phyloP scores from a whole-genome alignment of 805 yeast species.

The Saturnispora hagleri region DNA sequence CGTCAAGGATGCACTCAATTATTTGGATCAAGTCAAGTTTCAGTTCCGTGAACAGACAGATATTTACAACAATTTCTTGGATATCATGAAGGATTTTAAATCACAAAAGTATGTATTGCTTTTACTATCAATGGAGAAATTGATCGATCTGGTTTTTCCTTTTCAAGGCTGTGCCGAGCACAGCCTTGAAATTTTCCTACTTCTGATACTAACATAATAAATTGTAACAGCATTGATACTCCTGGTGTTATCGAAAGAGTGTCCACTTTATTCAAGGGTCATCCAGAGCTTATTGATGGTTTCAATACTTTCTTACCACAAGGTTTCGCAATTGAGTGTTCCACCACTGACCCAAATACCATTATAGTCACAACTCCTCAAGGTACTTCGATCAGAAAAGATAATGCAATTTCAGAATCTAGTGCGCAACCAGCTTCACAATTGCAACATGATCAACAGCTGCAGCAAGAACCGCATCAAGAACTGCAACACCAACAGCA shows the following conservation, averaged over 20 bases:
- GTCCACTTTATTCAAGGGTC: slow-evolving; percentile 82
- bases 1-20: slow-evolving; percentile 92
- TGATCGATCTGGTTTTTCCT: background rate
- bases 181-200: background rate
- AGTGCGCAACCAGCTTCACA: slow-evolving; percentile 17
- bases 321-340: slow-evolving; percentile 90
- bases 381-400: slow-evolving; percentile 75
- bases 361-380: slow-evolving; percentile 92
- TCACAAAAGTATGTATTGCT: slow-evolving; percentile 56
- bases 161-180: slow-evolving; percentile 1
- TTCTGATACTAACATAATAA: slow-evolving; percentile 16
- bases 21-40: slow-evolving; percentile 89
- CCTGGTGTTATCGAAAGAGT: slow-evolving; percentile 98
- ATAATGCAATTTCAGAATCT: slow-evolving; percentile 27
- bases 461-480: background rate
- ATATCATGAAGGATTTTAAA: slow-evolving; percentile 98
- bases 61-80: slow-evolving; percentile 91
- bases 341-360: slow-evolving; percentile 86
- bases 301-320: slow-evolving; percentile 96
- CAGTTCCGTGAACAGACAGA: slow-evolving; percentile 91
- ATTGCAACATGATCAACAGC: slow-evolving; percentile 19
- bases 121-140: background rate
- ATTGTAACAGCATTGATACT: slow-evolving; percentile 60
- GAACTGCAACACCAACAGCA: slow-evolving; percentile 12
- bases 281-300: slow-evolving; percentile 90